phyloP scores from a whole-genome alignment of 2,329 filamentous ascomycete genomes.

The Fusarium sp. region DNA sequence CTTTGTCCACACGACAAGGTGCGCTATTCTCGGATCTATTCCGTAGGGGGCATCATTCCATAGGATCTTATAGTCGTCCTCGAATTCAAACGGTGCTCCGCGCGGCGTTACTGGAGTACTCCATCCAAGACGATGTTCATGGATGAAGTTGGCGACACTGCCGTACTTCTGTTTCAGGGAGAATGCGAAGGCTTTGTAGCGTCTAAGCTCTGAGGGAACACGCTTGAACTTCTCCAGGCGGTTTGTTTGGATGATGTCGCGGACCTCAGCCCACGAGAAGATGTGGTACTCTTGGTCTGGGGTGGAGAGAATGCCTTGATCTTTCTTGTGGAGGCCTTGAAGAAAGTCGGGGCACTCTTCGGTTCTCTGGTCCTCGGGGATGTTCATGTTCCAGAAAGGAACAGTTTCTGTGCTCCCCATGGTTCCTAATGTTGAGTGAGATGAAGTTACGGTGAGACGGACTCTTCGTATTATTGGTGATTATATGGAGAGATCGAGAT shows the following conservation, averaged over 20 bases:
- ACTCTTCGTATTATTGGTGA: background rate
- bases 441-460: slow-evolving; percentile 27
- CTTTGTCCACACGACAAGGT: slow-evolving; percentile 94
- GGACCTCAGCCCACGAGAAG: slow-evolving; percentile 77
- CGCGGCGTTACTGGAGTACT: slow-evolving; percentile 51
- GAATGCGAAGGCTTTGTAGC: slow-evolving; percentile 77
- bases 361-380: slow-evolving; percentile 71
- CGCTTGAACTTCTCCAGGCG: slow-evolving; percentile 81
- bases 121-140: slow-evolving; percentile 79
- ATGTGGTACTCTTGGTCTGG: slow-evolving; percentile 72
- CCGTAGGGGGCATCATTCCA: slow-evolving; percentile 97
- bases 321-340: slow-evolving; percentile 70
- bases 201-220: slow-evolving; percentile 78
- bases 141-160: slow-evolving; percentile 80
- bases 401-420: slow-evolving; percentile 52
- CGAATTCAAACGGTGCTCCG: slow-evolving; percentile 55
- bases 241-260: slow-evolving; percentile 70
- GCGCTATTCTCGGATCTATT: slow-evolving; percentile 79
- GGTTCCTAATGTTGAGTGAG: background rate
- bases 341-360: slow-evolving; percentile 78
- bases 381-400: slow-evolving; percentile 87
- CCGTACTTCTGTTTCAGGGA: slow-evolving; percentile 74
- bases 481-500: background rate
- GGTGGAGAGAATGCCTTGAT: slow-evolving; percentile 74
- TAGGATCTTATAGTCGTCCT: slow-evolving; percentile 76